Percentiles rank a stretch among this genome's conserved stretches.
Evolutionary conservation across 768 basidiomycete genomes (phyloP).

Genomic region (Boletus eberwhitei): DNA sequence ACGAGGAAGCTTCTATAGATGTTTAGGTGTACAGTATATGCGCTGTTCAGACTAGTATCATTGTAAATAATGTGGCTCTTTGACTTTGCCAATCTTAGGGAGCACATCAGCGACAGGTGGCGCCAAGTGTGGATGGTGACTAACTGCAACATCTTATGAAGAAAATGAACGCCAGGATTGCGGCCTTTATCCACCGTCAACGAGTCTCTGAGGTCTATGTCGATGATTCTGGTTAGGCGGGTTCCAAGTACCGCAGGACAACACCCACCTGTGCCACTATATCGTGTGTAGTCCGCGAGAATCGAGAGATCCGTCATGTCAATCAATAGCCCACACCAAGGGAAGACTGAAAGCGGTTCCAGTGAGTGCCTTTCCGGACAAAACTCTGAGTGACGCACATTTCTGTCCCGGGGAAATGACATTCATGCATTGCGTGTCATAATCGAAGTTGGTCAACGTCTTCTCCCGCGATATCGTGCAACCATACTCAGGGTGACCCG

Average conservation of each 20-base stretch:
- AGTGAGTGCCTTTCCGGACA: neutral
- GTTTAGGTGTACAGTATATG: constrained; percentile 65
- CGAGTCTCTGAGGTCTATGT: constrained; percentile 59
- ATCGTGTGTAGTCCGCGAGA: constrained; percentile 73
- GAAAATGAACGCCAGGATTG: constrained; percentile 61
- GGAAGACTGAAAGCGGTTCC: constrained; percentile 57
- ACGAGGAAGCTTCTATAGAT: constrained; percentile 84
- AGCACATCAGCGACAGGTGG: constrained; percentile 5
- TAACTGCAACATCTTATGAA: constrained; percentile 73
- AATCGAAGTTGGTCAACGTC: constrained; percentile 84
- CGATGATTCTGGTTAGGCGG: neutral
- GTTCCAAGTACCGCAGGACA: neutral
- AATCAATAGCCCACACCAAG: constrained; percentile 90
- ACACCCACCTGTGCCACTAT: constrained; percentile 53
- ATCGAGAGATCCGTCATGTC: constrained; percentile 75
- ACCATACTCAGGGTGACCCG: constrained; percentile 91
- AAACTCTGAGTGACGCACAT: constrained; percentile 28
- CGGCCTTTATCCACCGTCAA: constrained; percentile 69
- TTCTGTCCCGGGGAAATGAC: constrained; percentile 46
- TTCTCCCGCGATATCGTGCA: constrained; percentile 89
- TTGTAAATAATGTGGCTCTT: constrained; percentile 79
- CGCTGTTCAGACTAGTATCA: constrained; percentile 67
- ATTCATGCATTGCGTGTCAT: constrained; percentile 50
- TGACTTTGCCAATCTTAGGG: constrained; percentile 60
- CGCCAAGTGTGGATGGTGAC: constrained; percentile 20